Evolutionary conservation across 2,329 filamentous ascomycete genomes (phyloP).

Genomic region (Fusarium verticillioides): DNA sequence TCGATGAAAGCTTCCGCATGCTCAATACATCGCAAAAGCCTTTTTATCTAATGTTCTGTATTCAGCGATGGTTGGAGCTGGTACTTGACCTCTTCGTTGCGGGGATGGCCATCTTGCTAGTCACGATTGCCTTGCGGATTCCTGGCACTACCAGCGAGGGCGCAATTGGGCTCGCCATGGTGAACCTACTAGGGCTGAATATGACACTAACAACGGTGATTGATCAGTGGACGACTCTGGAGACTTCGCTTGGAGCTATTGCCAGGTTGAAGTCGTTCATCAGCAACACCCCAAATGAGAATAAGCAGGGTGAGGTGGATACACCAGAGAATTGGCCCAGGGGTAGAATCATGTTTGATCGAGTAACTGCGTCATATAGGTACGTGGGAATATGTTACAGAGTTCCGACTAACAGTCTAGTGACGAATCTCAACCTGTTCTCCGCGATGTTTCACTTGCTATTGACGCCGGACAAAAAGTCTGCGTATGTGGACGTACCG

Average conservation of each 20-base stretch:
- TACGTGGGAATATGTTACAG: too few relatives aligned
- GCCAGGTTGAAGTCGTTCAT: slow-evolving; percentile 49
- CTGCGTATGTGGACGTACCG: slow-evolving; percentile 63
- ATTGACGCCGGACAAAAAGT: slow-evolving; percentile 57
- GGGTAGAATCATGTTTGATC: slow-evolving; percentile 44
- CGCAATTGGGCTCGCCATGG: slow-evolving; percentile 47
- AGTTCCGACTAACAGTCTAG: slow-evolving; percentile 20
- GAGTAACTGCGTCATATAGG: slow-evolving; percentile 45
- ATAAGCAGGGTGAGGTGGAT: slow-evolving; percentile 25
- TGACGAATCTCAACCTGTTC: slow-evolving; percentile 16
- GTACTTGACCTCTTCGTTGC: slow-evolving; percentile 61
- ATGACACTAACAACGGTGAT: slow-evolving; percentile 48
- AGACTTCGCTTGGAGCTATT: slow-evolving; percentile 52
- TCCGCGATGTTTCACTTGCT: slow-evolving; percentile 29
- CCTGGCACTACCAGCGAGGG: slow-evolving; percentile 41
- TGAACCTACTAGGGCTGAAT: slow-evolving; percentile 46
- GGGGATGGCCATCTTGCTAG: slow-evolving; percentile 57
- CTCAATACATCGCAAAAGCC: slow-evolving; percentile 60
- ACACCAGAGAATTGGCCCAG: slow-evolving; percentile 49
- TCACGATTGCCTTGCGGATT: slow-evolving; percentile 55
- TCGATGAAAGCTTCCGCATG: slow-evolving; percentile 49
- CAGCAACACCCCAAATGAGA: slow-evolving; percentile 44
- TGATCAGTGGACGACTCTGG: slow-evolving; percentile 50
- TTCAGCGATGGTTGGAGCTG: slow-evolving; percentile 62
- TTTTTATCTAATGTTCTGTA: slow-evolving; percentile 60